Evolutionary conservation across 2,329 filamentous ascomycete genomes (phyloP).

Genomic region (Aspergillus sclerotialis): DNA sequence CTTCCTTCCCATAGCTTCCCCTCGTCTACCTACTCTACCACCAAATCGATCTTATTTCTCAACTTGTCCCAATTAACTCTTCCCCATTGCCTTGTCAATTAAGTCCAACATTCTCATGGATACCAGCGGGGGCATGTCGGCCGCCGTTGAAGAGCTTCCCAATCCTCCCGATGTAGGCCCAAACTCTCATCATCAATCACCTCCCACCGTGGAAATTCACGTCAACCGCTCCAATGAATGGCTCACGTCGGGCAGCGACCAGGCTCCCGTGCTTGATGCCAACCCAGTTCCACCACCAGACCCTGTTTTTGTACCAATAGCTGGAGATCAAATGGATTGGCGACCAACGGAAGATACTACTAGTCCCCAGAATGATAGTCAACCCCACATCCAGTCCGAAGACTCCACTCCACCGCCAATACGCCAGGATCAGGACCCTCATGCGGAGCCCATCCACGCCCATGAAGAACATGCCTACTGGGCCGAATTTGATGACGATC

Average conservation of each 20-base stretch:
- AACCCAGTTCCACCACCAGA: not conserved
- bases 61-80: not conserved
- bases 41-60: not conserved
- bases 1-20: not conserved
- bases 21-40: not conserved
- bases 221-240: not conserved
- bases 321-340: not conserved
- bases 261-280: not conserved
- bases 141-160: conserved; percentile 8
- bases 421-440: not conserved
- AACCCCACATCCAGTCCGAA: conserved; percentile 5
- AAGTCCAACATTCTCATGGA: conserved; percentile 17
- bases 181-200: not conserved
- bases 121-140: conserved; percentile 6
- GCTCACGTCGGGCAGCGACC: not conserved
- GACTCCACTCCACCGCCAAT: conserved; percentile 9
- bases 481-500: conserved; percentile 52
- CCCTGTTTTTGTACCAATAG: conserved; percentile 3
- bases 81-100: not conserved
- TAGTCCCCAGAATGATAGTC: conserved; percentile 4
- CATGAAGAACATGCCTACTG: conserved; percentile 36
- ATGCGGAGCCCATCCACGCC: not conserved
- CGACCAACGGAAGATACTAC: not conserved
- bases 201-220: too few relatives aligned
- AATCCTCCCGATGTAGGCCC: conserved; percentile 3